Conservation (phyloP, 2,329 filamentous ascomycete species). For the Scedosporium dehoogii region DNA sequence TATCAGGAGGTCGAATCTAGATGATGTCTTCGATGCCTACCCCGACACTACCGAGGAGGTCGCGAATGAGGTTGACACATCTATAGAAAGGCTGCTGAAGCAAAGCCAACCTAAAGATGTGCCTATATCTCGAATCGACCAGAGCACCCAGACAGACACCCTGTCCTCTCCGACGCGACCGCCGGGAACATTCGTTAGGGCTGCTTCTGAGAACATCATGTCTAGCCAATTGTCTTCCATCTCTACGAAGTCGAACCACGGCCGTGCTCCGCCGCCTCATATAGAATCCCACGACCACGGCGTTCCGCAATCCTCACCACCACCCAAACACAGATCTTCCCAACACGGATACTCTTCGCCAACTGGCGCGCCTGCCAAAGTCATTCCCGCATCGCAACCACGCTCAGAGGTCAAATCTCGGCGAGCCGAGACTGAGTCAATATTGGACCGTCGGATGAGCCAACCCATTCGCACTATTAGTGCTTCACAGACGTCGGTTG, state of each 20-base stretch:
- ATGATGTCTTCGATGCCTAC: slow-evolving; percentile 23
- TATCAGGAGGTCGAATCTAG: slow-evolving; percentile 25
- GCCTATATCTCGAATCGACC: neutral
- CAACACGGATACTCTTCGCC: too few species aligned
- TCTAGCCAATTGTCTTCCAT: too few species aligned
- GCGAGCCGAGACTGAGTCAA: neutral
- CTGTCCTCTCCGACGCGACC: too few species aligned
- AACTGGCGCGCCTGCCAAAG: neutral
- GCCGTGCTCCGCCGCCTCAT: too few species aligned
- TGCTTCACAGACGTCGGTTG: neutral
- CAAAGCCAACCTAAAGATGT: neutral
- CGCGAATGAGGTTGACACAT: neutral
- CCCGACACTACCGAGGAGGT: slow-evolving; percentile 13
- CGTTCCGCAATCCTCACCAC: too few species aligned
- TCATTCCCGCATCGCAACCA: neutral
- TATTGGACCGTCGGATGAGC: too few species aligned
- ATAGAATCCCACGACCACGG: too few species aligned
- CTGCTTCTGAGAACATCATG: too few species aligned
- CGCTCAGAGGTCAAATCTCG: neutral
- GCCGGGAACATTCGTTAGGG: too few species aligned
- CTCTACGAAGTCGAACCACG: too few species aligned
- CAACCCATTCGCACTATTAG: neutral
- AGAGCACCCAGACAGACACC: neutral
- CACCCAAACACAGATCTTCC: too few species aligned
- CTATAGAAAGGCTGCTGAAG: neutral